Evolutionary conservation across 2,329 filamentous ascomycete genomes (phyloP).

Genomic region (Purpureocillium lavendulum): DNA sequence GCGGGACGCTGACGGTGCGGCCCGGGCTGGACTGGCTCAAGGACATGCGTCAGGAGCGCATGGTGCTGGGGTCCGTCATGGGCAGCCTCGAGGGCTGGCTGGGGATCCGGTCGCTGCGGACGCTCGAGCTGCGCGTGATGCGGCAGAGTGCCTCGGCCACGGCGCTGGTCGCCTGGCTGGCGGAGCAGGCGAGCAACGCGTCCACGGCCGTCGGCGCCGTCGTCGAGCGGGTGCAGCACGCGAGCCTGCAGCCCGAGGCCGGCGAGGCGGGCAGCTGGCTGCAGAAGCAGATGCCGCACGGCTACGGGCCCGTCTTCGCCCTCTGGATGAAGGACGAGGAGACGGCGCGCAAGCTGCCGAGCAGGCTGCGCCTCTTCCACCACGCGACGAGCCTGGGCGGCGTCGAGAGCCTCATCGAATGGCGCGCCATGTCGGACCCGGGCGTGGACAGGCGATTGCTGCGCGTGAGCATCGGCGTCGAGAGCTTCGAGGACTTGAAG

Average conservation of each 20-base stretch:
- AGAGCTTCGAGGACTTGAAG: slow-evolving; percentile 76
- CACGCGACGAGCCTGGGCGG: slow-evolving; percentile 92
- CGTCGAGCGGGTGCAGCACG: slow-evolving; percentile 62
- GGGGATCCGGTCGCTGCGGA: slow-evolving; percentile 76
- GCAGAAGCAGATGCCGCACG: slow-evolving; percentile 78
- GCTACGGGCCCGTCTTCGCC: slow-evolving; percentile 83
- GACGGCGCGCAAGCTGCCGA: slow-evolving; percentile 62
- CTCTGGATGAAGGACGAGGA: slow-evolving; percentile 54
- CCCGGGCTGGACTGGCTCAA: slow-evolving; percentile 48
- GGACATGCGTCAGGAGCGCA: slow-evolving; percentile 56
- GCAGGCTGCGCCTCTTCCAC: slow-evolving; percentile 74
- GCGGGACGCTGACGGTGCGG: slow-evolving; percentile 67
- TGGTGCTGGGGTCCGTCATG: slow-evolving; percentile 77
- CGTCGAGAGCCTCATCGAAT: slow-evolving; percentile 94
- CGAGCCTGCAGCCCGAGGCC: slow-evolving; percentile 64
- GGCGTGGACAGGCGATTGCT: slow-evolving; percentile 64
- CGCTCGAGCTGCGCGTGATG: slow-evolving; percentile 72
- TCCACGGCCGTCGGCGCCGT: slow-evolving; percentile 38
- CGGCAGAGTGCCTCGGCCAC: slow-evolving; percentile 67
- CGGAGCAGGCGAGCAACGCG: slow-evolving; percentile 32
- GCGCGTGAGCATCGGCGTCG: slow-evolving; percentile 78
- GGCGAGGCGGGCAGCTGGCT: slow-evolving; percentile 60
- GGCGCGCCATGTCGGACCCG: slow-evolving; percentile 81
- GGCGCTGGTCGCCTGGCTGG: slow-evolving; percentile 64
- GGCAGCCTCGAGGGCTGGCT: slow-evolving; percentile 90